phyloP scores from a whole-genome alignment of 1,139 yeast species.

The Tardiomyces depauwii region DNA sequence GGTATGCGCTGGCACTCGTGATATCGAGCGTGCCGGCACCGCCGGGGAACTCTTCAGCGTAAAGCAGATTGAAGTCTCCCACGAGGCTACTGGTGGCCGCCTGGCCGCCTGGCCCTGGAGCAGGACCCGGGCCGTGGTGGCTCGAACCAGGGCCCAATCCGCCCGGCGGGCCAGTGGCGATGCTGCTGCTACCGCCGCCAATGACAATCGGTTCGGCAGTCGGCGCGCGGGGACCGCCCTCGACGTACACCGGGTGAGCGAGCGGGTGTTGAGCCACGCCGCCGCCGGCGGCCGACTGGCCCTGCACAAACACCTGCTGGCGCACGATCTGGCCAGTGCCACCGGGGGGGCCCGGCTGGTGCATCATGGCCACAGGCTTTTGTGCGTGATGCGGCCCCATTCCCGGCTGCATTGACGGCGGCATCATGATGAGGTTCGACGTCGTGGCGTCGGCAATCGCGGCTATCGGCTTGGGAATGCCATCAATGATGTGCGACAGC shows the following conservation, averaged over 20 bases:
- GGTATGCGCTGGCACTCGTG: not conserved
- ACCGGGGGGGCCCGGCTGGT: not conserved
- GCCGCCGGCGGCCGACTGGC: not conserved
- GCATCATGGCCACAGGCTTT: not conserved
- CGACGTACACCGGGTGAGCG: not conserved
- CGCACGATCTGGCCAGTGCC: not conserved
- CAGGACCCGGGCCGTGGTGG: no score
- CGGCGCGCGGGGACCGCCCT: not conserved
- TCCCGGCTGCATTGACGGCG: conserved; percentile 1
- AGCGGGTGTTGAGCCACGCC: no score
- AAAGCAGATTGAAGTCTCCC: conserved; percentile 4
- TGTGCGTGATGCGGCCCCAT: not conserved
- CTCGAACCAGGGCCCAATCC: no score
- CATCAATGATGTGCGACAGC: conserved; percentile 20
- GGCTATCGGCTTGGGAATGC: conserved; percentile 21
- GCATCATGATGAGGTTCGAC: conserved; percentile 3
- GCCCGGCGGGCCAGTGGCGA: not conserved
- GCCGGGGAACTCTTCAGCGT: not conserved
- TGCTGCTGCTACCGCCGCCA: no score
- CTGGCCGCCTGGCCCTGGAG: no score
- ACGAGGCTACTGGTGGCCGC: conserved; percentile 1
- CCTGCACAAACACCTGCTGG: not conserved
- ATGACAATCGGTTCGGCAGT: not conserved
- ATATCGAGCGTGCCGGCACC: not conserved
- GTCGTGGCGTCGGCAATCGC: conserved; percentile 25